Base-by-base conservation (phyloP, 768 basidiomycete species). In the Suillus lakei region DNA sequence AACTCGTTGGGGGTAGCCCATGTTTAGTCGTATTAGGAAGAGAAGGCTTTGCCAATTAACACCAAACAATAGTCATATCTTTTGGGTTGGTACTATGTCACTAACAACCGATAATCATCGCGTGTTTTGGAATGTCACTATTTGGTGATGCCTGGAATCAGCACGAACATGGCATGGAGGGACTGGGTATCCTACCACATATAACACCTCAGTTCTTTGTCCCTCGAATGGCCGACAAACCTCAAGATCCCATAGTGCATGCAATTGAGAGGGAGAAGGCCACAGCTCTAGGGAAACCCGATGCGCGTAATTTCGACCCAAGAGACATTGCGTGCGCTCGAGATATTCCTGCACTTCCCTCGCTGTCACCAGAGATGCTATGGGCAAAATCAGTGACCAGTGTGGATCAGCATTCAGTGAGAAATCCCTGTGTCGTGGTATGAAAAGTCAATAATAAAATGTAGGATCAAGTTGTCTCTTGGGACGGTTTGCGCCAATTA, bases 181-280 rank as follows among this genome's bases (percentile, higher is more conserved):
- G 8, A 43, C 34, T 76, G n/a, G 68, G 77, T 34, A 71, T 72
- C 26, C 76, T 87, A 26, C 76, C 83, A 10, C 76, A 78, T 7
- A 73, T 87, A 51, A 68, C 74, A 18, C 80, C 85, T 0, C 74
- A 66, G 16, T 92, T 93, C 74, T 87, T 84, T 63, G 80, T 92
- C n/a, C 88, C 91, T 12, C 75, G 69, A n/a, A 76, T 94, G 53
- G 77, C 82, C n/a, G 85, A 92, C 65, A 86, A 84, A 67, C 91
- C 92, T 3, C 92, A 93, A 72, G 88, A 94, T 73, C 92, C 91
- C 2, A 91, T 93, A 67, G 79, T 93, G 74, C 87, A 90, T 50
- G 77, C 81, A 21, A 66, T 91, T 28, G 82, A 81, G 38, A 65
- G 62, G 13, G 39, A 66, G 38, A 46, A 68, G 4, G 56, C 23